Percentiles rank a stretch among this genome's conserved stretches.
phyloP scores from a whole-genome alignment of 352 stramenopile genomes.

The Globisporangium acanthophoron region DNA sequence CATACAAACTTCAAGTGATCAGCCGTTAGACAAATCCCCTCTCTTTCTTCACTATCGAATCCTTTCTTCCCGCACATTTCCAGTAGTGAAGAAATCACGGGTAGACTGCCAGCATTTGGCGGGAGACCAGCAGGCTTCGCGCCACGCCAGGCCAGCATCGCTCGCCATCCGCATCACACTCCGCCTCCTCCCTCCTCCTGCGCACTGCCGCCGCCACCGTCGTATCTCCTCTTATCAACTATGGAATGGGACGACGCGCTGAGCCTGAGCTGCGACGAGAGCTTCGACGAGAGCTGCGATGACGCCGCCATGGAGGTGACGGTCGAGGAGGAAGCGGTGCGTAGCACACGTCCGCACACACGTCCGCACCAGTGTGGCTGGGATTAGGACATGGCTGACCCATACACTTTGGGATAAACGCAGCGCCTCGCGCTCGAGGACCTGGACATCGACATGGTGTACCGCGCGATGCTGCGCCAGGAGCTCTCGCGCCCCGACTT shows the following conservation, averaged over 20 bases:
- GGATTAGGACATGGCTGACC: neutral
- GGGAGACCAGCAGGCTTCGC: neutral
- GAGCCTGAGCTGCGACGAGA: slow-evolving; percentile 75
- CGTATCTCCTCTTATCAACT: neutral
- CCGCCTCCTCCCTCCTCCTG: neutral
- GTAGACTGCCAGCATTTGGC: neutral
- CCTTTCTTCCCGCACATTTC: too few relatives aligned
- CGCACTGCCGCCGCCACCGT: neutral
- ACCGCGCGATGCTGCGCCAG: slow-evolving; percentile 72
- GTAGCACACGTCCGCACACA: neutral
- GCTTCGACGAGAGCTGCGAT: slow-evolving; percentile 48
- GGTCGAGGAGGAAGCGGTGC: slow-evolving; percentile 37
- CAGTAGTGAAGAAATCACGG: too few relatives aligned
- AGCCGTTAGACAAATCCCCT: neutral
- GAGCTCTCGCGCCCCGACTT: slow-evolving; percentile 67
- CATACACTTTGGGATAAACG: neutral
- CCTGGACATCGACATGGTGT: slow-evolving; percentile 62
- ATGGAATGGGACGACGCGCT: slow-evolving; percentile 58
- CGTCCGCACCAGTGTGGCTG: neutral
- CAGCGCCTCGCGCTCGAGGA: slow-evolving; percentile 72
- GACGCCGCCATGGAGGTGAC: slow-evolving; percentile 38
- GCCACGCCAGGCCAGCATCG: neutral
- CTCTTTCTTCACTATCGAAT: neutral
- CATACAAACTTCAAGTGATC: neutral
- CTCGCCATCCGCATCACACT: neutral